phyloP scores from a whole-genome alignment of 163 green algal species.

The Chlorella variabilis region DNA sequence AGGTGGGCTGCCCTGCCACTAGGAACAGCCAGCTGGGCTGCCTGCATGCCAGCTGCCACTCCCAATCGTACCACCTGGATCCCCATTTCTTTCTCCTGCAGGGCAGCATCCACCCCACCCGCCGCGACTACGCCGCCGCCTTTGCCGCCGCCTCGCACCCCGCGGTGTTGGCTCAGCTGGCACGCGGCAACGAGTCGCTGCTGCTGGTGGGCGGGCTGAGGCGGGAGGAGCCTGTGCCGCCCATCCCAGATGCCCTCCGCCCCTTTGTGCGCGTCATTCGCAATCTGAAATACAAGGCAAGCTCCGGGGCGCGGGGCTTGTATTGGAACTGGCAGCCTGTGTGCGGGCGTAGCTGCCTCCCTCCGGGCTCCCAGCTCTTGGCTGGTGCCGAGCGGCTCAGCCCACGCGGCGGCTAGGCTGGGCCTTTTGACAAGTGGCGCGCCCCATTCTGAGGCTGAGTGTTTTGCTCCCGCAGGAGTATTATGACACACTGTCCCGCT shows the following conservation, averaged over 20 bases:
- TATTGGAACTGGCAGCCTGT: neutral
- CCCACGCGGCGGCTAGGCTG: too few species aligned
- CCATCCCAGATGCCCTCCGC: neutral
- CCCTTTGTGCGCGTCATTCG: neutral
- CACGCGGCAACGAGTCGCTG: conserved; percentile 2
- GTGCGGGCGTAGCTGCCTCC: too few species aligned
- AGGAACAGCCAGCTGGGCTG: too few species aligned
- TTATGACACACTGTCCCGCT: conserved; percentile 3
- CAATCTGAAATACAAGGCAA: neutral
- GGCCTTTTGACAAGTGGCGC: too few species aligned
- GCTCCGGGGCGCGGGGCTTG: too few species aligned
- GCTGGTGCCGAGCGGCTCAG: too few species aligned
- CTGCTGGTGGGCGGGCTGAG: conserved; percentile 1
- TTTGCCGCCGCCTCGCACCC: conserved; percentile 13
- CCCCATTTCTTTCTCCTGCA: too few species aligned
- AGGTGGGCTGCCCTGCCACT: too few species aligned
- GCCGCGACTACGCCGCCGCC: conserved; percentile 7
- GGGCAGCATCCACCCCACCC: conserved; percentile 6
- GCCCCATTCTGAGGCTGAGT: too few species aligned
- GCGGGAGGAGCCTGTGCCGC: neutral
- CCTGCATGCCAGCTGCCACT: too few species aligned
- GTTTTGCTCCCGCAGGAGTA: conserved; percentile 1
- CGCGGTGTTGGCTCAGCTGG: conserved; percentile 17
- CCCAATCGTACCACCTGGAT: too few species aligned
- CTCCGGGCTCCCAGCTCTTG: too few species aligned